Evolutionary conservation across 1,139 yeast species (phyloP).

Genomic region (Candida sp.): DNA sequence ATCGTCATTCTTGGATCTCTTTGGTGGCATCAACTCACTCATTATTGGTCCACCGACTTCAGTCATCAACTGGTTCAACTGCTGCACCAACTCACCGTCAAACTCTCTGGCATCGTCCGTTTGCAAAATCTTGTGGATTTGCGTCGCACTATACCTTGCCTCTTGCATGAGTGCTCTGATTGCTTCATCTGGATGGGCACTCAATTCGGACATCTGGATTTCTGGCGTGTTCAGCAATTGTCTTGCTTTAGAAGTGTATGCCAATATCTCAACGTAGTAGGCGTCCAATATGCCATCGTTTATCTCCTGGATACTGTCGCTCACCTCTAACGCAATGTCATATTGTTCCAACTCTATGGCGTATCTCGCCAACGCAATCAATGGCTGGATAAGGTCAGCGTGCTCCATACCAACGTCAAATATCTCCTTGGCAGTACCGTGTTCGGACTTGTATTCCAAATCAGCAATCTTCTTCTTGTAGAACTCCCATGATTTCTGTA

Average conservation of each 20-base stretch:
- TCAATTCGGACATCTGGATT: constrained; percentile 33
- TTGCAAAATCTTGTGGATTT: constrained; percentile 55
- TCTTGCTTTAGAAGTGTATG: constrained; percentile 65
- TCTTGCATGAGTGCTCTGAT: constrained; percentile 43
- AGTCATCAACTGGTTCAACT: constrained; percentile 50
- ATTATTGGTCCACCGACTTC: constrained; percentile 65
- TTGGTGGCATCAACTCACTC: constrained; percentile 50
- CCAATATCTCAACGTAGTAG: constrained; percentile 81
- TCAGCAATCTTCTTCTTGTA: constrained; percentile 55
- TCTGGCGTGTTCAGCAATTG: constrained; percentile 53
- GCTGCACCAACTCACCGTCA: constrained; percentile 59
- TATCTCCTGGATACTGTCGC: constrained; percentile 68
- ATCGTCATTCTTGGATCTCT: constrained; percentile 32
- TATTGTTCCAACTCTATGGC: constrained; percentile 78
- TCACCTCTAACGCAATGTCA: constrained; percentile 65
- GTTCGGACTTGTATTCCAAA: constrained; percentile 50
- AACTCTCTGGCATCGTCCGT: constrained; percentile 49
- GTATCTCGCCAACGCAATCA: constrained; percentile 71
- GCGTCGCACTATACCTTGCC: constrained; percentile 57
- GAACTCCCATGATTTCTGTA: constrained; percentile 74
- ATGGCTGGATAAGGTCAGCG: constrained; percentile 67
- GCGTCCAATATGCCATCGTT: constrained; percentile 85
- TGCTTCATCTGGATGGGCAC: constrained; percentile 25
- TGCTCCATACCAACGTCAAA: constrained; percentile 54
- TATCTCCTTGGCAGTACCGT: constrained; percentile 27